A percentile compares a stretch with the other conserved stretches of the same genome.
Evolutionary conservation across 495 filamentous ascomycete genomes (phyloP).

Genomic region (Neurospora sp.): DNA sequence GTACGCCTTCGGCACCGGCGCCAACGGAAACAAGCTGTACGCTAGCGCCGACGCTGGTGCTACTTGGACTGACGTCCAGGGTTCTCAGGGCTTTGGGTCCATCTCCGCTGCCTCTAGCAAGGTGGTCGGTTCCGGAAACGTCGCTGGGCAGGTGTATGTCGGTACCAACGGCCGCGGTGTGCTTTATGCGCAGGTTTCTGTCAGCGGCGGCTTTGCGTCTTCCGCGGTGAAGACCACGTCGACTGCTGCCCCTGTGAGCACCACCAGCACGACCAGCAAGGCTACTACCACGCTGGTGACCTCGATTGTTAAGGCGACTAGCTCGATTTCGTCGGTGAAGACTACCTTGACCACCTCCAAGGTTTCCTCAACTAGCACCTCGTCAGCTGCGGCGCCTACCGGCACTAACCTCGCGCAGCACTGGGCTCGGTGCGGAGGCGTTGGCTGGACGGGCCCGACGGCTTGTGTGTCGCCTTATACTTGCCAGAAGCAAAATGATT

Average conservation of each 20-base stretch:
- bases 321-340: not conserved
- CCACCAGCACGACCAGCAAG: conserved; percentile 4
- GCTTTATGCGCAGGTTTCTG: conserved; percentile 34
- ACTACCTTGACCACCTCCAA: not conserved
- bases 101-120: conserved; percentile 27
- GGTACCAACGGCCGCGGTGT: conserved; percentile 52
- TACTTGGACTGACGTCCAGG: conserved; percentile 45
- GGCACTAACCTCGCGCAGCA: conserved; percentile 4
- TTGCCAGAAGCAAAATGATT: conserved; percentile 20
- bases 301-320: conserved; percentile 2
- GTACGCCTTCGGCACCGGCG: conserved; percentile 41
- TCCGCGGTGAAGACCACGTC: not conserved
- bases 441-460: conserved; percentile 13
- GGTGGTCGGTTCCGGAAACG: conserved; percentile 39
- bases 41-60: conserved; percentile 38
- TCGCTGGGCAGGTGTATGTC: conserved; percentile 44
- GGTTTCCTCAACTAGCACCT: not conserved
- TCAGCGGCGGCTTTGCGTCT: conserved; percentile 2
- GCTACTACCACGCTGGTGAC: conserved; percentile 10
- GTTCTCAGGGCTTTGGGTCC: conserved; percentile 42
- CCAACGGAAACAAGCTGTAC: conserved; percentile 36
- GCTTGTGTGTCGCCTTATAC: conserved; percentile 9
- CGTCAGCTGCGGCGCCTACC: conserved; percentile 1
- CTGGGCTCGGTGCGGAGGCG: conserved; percentile 19
- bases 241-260: not conserved